Base-by-base conservation (phyloP, 176 grass and related monocot species). In the Avena eriantha region DNA sequence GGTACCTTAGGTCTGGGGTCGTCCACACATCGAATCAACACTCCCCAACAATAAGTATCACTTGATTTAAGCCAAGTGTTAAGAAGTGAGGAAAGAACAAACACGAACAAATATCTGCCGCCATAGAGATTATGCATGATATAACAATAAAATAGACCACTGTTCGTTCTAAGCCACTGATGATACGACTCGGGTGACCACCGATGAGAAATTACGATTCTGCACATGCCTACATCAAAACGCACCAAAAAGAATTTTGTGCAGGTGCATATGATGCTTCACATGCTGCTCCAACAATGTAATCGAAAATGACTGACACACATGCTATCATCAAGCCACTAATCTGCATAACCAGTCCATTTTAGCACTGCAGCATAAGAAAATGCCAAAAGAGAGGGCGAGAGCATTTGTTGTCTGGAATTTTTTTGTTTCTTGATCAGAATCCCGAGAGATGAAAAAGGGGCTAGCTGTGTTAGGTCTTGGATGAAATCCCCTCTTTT, bases 61-160 rank as follows among this genome's bases (percentile, higher is more conserved):
- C 17, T 73, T 65, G 29, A 29, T 19, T 54, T 22, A 8, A 66
- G 64, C 16, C 1, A 83, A 72, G 14, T 78, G 16, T 83, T 57
- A 23, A 39, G 21, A 73, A 83, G 33, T n/a, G 13, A 51, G 63
- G 74, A 35, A 78, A 73, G 63, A 78, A 53, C 19, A 35, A 82
- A 57, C 9, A 39, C 4, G 76, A 50, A 47, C 10, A 69, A 57
- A 14, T 35, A 49, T 1, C 17, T 4, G 4, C 14, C 23, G 46
- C 8, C 3, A 13, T 51, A 58, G 0, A 61, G 56, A 71, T 9
- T 77, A 41, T 29, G 47, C 24, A 59, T 61, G 53, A 70, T 69
- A 72, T 69, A 72, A 86, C 7, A 16, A 78, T 72, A 46, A 0
- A 29, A 55, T 24, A 82, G 22, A 21, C 5, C 51, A 59, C 2